phyloP scores from a whole-genome alignment of 1,139 yeast genomes.

The Candida sojae region DNA sequence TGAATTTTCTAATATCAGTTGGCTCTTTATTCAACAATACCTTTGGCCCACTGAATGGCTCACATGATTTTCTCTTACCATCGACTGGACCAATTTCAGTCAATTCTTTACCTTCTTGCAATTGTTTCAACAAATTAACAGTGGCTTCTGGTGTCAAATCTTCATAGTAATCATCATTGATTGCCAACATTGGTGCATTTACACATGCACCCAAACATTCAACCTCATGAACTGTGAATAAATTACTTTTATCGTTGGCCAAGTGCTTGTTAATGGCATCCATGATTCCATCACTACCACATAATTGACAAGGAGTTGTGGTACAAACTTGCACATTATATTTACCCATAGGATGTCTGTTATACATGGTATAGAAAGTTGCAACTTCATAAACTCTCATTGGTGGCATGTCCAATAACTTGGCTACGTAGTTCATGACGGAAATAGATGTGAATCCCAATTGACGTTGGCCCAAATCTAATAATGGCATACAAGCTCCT shows the following conservation, averaged over 20 bases:
- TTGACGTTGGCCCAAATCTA: conserved; percentile 89
- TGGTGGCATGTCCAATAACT: conserved; percentile 85
- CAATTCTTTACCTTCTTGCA: conserved; percentile 63
- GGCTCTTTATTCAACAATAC: conserved; percentile 65
- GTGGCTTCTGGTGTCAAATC: conserved; percentile 76
- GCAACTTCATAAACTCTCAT: conserved; percentile 96
- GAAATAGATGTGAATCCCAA: conserved; percentile 84
- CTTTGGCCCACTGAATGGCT: conserved; percentile 73
- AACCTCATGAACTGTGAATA: conserved; percentile 83
- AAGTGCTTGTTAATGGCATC: conserved; percentile 65
- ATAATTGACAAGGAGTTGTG: conserved; percentile 86
- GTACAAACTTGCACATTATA: conserved; percentile 86
- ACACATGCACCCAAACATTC: conserved; percentile 94
- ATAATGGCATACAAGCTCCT: conserved; percentile 85
- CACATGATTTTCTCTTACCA: conserved; percentile 69
- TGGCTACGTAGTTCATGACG: conserved; percentile 92
- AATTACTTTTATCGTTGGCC: conserved; percentile 55
- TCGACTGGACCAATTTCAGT: conserved; percentile 65
- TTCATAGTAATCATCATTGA: conserved; percentile 82
- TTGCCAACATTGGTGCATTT: conserved; percentile 86
- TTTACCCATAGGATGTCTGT: conserved; percentile 85
- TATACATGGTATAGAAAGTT: conserved; percentile 90
- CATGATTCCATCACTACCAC: conserved; percentile 80
- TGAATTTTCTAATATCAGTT: conserved; percentile 59
- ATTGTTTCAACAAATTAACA: conserved; percentile 59